Base-by-base conservation (phyloP, 2,329 filamentous ascomycete genomes). In the Cercospora sojina region DNA sequence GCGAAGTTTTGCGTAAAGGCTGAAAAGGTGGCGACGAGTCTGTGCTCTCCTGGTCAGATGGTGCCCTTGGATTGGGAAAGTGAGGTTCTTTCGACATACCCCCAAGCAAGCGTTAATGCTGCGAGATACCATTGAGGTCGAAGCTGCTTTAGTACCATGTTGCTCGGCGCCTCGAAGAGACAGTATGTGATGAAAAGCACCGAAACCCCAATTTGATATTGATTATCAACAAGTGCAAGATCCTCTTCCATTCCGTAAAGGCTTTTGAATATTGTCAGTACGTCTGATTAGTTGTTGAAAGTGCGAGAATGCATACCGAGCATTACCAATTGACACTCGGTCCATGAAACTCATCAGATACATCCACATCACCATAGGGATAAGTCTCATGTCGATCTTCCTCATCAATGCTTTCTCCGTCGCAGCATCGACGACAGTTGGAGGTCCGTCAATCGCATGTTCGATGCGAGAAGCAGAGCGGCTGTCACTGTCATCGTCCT, bases 281-380 rank as follows among this genome's bases (percentile, higher is more conserved):
- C 12, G 27, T 3, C 29, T 8, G 5, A 7, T 3, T 12, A 9
- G 16, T 18, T 25, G 13, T 3, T 29, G 25, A n/a, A 18, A 7
- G 5, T 32, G 16, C 3, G 10, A 5, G 20, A 3, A 2, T 31
- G 25, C 25, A 31, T 56, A 56, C 51, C 51, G 25, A 16, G 51
- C 51, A 20, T 56, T 56, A 7, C 51, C 51, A 31, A 56, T 56
- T 6, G 25, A 29, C 12, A 56, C 62, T 61, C 63, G 23, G 25
- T 88, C 86, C n/a, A 90, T 78, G 76, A 91, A 92, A 79, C 92
- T 91, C 80, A 90, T 83, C 76, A 92, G 90, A 74, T 91, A 92
- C 79, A 92, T 90, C 69, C 91, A 75, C 55, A 92, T 86, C 65
- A 92, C 81, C 79, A 88, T 88, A 0, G 89, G 89, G 64, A 91